Evolutionary conservation across 1,139 yeast genomes (phyloP).

Genomic region (Suhomyces panamericanus): DNA sequence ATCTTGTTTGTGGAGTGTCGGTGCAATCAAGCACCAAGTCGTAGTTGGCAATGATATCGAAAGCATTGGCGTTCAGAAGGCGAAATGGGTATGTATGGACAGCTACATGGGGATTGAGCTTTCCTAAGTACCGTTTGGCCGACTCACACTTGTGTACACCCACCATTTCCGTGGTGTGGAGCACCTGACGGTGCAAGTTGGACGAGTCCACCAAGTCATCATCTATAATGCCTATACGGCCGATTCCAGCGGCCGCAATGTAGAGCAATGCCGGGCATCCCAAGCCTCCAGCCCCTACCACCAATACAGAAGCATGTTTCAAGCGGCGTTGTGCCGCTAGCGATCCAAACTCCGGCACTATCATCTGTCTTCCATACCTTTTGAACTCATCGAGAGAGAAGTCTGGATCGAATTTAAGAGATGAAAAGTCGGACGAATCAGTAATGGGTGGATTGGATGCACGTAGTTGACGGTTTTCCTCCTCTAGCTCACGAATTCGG

Average conservation of each 20-base stretch:
- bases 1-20: constrained; percentile 86
- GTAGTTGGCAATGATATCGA: constrained; percentile 58
- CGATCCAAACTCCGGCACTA: constrained; percentile 76
- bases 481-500: constrained; percentile 24
- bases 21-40: constrained; percentile 91
- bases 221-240: constrained; percentile 83
- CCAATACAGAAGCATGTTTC: constrained; percentile 59
- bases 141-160: constrained; percentile 78
- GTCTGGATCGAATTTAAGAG: constrained; percentile 1
- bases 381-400: constrained; percentile 63
- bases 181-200: constrained; percentile 85
- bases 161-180: constrained; percentile 66
- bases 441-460: too few relatives aligned
- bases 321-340: constrained; percentile 55
- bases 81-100: constrained; percentile 54
- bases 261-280: constrained; percentile 92
- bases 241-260: constrained; percentile 86
- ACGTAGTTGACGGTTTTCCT: constrained; percentile 25
- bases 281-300: constrained; percentile 95
- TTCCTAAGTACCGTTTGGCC: constrained; percentile 55
- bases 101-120: constrained; percentile 66
- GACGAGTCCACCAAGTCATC: constrained; percentile 81
- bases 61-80: constrained; percentile 58
- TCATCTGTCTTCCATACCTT: constrained; percentile 93
- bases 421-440: too few relatives aligned